Base-by-base conservation (phyloP, 352 stramenopile genomes). In the Globisporangium uncinulatum region DNA sequence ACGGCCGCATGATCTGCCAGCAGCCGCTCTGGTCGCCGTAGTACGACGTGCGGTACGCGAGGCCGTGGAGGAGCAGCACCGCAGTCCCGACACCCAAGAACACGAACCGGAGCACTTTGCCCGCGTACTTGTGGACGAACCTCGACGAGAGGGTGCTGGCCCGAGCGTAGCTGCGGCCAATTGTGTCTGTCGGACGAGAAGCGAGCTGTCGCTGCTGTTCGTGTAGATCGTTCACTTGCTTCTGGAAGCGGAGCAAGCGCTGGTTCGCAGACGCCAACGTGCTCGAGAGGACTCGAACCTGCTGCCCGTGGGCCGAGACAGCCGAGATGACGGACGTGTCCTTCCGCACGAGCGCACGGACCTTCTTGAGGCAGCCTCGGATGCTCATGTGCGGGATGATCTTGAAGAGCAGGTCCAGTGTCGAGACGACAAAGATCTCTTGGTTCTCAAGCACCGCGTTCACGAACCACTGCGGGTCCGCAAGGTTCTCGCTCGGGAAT, bases 1-100 rank as follows among this genome's bases (percentile, higher is more conserved):
- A 75, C 11, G 65, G 68, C n/a, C 46, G 58, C 20, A 70, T 50
- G 48, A 48, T 59, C 37, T 72, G 57, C 47, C 51, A 46, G 54
- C 65, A 72, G 41, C 57, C 34, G 19, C 42, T 57, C 41, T 69
- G 55, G 41, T 62, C 56, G 10, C 56, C 56, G 48, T 52, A 51
- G 19, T 56, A 62, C 56, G 64, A 62, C 19, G 62, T 49, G 13
- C 13, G 31, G 17, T 61, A 59, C 41, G 65, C 59, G 45, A 66
- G 61, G 17, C 63, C 34, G 29, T 59, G 60, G 31, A 63, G 36
- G 17, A 53, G 20, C 1, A 56, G 21, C 20, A 65, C 46, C 3
- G 53, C 42, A 14, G 19, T 48, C 5, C 51, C 63, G 31, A 66
- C 43, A 5, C 21, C 17, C 1, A 73, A 15, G 45, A 70, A 70